These are phyloP conservation scores for Stramenopiles sp. DNA, from an alignment of 352 stramenopile species.

Conservation along the genomic window DNA sequence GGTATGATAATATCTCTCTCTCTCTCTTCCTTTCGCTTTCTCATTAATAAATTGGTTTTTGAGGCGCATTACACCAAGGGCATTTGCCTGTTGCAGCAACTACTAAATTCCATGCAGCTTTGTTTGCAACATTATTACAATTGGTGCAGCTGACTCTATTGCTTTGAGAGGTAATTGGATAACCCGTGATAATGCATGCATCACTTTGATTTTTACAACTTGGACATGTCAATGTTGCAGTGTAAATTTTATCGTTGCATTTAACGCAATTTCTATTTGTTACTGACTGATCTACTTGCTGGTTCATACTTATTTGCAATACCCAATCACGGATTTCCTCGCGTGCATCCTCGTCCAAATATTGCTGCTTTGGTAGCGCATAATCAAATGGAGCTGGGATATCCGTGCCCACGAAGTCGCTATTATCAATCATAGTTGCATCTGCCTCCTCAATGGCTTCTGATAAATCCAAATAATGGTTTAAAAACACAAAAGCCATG, in stretches of 20 bases:
- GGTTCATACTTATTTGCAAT: slow-evolving; percentile 77
- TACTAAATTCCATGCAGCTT: slow-evolving; percentile 30
- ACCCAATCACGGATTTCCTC: slow-evolving; percentile 86
- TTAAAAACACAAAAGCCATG: slow-evolving; percentile 79
- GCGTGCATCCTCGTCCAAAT: slow-evolving; percentile 45
- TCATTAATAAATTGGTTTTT: slow-evolving; percentile 26
- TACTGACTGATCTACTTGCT: slow-evolving; percentile 69
- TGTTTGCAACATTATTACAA: slow-evolving; percentile 35
- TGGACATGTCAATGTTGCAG: slow-evolving; percentile 42
- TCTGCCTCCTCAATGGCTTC: slow-evolving; percentile 75
- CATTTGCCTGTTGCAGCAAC: slow-evolving; percentile 26
- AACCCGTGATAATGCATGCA: slow-evolving; percentile 68
- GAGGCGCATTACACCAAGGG: slow-evolving; percentile 25
- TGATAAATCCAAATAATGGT: slow-evolving; percentile 75
- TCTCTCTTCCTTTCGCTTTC: no score
- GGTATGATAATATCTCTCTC: no score
- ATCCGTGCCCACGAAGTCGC: slow-evolving; percentile 73
- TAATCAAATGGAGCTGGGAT: slow-evolving; percentile 58
- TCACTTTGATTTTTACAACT: slow-evolving; percentile 48
- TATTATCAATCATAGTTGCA: slow-evolving; percentile 63
- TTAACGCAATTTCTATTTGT: slow-evolving; percentile 40
- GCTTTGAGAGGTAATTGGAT: slow-evolving; percentile 47
- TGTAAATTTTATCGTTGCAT: slow-evolving; percentile 61
- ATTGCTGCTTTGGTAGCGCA: slow-evolving; percentile 41
- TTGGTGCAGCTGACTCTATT: slow-evolving; percentile 60